phyloP scores from a whole-genome alignment of 441 rosid species.

The Theobroma grandiflorum region DNA sequence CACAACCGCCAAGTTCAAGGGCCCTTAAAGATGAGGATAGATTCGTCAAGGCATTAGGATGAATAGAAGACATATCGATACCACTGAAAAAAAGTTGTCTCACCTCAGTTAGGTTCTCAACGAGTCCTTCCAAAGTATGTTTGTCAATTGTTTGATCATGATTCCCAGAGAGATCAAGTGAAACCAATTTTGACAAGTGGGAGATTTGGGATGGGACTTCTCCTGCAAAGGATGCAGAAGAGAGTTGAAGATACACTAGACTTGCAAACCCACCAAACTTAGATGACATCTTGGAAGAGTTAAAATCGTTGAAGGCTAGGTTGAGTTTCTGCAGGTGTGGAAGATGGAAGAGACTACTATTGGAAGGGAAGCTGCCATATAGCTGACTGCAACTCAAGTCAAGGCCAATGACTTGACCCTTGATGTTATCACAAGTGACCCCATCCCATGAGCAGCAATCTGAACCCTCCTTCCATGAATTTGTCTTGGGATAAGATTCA shows the following conservation, averaged over 20 bases:
- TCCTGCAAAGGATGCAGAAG: background rate
- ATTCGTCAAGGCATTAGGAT: background rate
- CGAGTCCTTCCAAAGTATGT: background rate
- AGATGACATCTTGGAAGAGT: background rate
- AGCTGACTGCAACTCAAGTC: conserved; percentile 22
- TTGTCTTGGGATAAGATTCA: background rate
- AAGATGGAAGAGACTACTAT: no score
- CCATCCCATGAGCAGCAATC: no score
- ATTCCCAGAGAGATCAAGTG: conserved; percentile 19
- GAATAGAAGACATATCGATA: conserved; percentile 3
- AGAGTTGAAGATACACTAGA: background rate
- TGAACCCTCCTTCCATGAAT: background rate
- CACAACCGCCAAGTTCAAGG: background rate
- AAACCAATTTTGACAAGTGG: conserved; percentile 11
- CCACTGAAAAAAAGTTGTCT: conserved; percentile 18
- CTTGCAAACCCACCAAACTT: background rate
- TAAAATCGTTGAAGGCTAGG: background rate
- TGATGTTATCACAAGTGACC: no score
- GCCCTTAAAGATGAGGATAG: conserved; percentile 18
- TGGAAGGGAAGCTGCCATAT: conserved; percentile 12
- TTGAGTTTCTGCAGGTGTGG: no score
- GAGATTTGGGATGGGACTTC: background rate
- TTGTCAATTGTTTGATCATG: background rate
- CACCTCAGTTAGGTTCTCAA: background rate
- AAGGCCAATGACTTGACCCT: no score